phyloP scores from a whole-genome alignment of 345 rosid species.

The Abelmoschus esculentus region DNA sequence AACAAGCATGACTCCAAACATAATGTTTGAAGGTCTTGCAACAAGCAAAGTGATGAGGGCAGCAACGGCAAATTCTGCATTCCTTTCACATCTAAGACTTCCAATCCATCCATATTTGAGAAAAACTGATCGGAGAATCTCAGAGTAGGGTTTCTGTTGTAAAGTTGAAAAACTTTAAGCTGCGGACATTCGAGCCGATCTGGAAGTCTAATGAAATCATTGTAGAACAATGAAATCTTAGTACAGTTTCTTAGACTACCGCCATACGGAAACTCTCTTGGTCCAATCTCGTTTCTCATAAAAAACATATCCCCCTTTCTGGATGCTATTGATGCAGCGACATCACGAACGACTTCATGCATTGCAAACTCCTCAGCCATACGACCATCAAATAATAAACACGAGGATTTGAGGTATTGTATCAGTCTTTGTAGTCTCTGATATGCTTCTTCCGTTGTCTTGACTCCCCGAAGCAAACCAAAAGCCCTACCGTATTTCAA shows the following conservation, averaged over 20 bases:
- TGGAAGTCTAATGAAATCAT: slow-evolving; percentile 13
- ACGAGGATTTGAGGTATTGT: slow-evolving; percentile 17
- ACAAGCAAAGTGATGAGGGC: slow-evolving; percentile 3
- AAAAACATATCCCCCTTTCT: neutral
- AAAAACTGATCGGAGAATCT: slow-evolving; percentile 18
- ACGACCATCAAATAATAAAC: slow-evolving; percentile 19
- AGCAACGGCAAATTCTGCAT: slow-evolving; percentile 12
- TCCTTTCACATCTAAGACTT: slow-evolving; percentile 15
- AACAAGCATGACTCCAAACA: slow-evolving; percentile 15
- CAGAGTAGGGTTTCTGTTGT: neutral
- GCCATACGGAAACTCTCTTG: neutral
- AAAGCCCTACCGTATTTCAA: slow-evolving; percentile 10
- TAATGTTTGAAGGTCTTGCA: slow-evolving; percentile 17
- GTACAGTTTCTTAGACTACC: neutral
- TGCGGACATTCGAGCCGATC: slow-evolving; percentile 18
- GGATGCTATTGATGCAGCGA: slow-evolving; percentile 6
- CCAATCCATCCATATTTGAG: slow-evolving; percentile 9
- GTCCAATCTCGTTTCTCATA: neutral
- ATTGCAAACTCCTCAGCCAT: slow-evolving; percentile 1
- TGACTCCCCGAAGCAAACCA: slow-evolving; percentile 4
- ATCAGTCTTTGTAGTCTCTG: slow-evolving; percentile 11
- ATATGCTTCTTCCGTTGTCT: slow-evolving; percentile 9
- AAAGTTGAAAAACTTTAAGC: slow-evolving; percentile 2
- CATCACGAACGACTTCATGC: slow-evolving; percentile 4
- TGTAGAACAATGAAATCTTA: slow-evolving; percentile 7